Evolutionary conservation across 495 filamentous ascomycete species (phyloP).

Genomic region (Baudoinia panamericana): DNA sequence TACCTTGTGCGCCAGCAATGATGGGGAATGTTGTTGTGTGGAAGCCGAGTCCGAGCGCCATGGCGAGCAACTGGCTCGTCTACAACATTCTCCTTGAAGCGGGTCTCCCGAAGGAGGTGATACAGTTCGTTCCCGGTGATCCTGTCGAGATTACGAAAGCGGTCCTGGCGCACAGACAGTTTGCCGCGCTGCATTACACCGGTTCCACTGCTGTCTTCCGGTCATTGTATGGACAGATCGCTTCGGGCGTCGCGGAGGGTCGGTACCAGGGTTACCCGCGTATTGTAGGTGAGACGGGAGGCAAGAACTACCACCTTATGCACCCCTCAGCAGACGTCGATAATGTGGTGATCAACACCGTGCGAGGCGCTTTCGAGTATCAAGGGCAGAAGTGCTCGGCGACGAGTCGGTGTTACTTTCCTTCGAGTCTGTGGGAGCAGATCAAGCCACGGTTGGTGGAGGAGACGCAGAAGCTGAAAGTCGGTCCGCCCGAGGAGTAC

Average conservation of each 20-base stretch:
- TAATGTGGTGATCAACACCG: slow-evolving; percentile 32
- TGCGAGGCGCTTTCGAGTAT: slow-evolving; percentile 34
- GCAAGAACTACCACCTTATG: slow-evolving; percentile 34
- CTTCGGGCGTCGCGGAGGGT: slow-evolving; percentile 25
- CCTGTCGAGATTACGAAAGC: slow-evolving; percentile 30
- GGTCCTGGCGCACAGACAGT: slow-evolving; percentile 28
- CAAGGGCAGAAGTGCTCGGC: slow-evolving; percentile 35
- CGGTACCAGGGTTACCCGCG: slow-evolving; percentile 32
- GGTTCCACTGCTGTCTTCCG: slow-evolving; percentile 33
- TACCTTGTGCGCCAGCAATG: slow-evolving; percentile 30
- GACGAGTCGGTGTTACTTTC: slow-evolving; percentile 29
- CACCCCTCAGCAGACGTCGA: slow-evolving; percentile 29
- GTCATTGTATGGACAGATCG: slow-evolving; percentile 30
- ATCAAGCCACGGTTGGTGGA: slow-evolving; percentile 26
- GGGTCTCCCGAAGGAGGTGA: slow-evolving; percentile 33
- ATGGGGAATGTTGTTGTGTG: slow-evolving; percentile 36
- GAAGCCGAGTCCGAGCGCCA: slow-evolving; percentile 31
- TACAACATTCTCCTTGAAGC: slow-evolving; percentile 32
- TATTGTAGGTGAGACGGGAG: slow-evolving; percentile 34
- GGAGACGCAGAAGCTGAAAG: slow-evolving; percentile 28
- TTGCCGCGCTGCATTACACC: slow-evolving; percentile 33
- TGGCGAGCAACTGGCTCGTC: slow-evolving; percentile 32
- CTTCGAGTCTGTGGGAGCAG: slow-evolving; percentile 26
- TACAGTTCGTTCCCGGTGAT: slow-evolving; percentile 33
- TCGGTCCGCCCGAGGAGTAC: slow-evolving; percentile 28